Conservation (phyloP, 2,329 filamentous ascomycete species). For the Alternaria sp. region DNA sequence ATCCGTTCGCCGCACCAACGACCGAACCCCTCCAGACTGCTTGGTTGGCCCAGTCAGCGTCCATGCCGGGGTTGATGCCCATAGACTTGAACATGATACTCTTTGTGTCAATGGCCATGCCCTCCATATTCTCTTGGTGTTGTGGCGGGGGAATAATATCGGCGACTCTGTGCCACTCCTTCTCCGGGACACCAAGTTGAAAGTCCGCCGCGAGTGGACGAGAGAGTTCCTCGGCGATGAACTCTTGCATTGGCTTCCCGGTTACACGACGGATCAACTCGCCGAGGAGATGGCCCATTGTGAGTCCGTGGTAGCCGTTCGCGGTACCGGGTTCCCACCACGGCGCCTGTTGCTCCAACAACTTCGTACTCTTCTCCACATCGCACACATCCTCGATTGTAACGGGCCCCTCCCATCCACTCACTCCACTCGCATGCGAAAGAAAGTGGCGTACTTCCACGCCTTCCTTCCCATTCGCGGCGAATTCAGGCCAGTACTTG, state of each 20-base stretch:
- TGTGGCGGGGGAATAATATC: slow-evolving; percentile 18
- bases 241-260: slow-evolving; percentile 6
- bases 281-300: slow-evolving; percentile 22
- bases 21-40: slow-evolving; percentile 1
- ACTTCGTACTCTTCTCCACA: slow-evolving; percentile 6
- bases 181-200: slow-evolving; percentile 13
- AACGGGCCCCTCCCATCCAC: slow-evolving; percentile 14
- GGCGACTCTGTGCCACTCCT: slow-evolving; percentile 14
- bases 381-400: slow-evolving; percentile 13
- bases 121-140: background rate
- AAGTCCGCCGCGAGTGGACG: slow-evolving; percentile 55
- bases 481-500: slow-evolving; percentile 31
- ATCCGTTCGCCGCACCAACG: slow-evolving; percentile 16
- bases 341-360: slow-evolving; percentile 17
- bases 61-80: slow-evolving; percentile 10
- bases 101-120: background rate
- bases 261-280: slow-evolving; percentile 15
- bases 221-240: slow-evolving; percentile 68
- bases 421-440: slow-evolving; percentile 20
- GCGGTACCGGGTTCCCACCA: slow-evolving; percentile 26
- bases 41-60: slow-evolving; percentile 8
- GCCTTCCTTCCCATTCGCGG: slow-evolving; percentile 19
- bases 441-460: slow-evolving; percentile 24
- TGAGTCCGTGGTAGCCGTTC: slow-evolving; percentile 22
- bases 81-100: slow-evolving; percentile 8